These are phyloP conservation scores for Orychophragmus violaceus DNA, from an alignment of 345 rosid genomes.

Conservation along the genomic window DNA sequence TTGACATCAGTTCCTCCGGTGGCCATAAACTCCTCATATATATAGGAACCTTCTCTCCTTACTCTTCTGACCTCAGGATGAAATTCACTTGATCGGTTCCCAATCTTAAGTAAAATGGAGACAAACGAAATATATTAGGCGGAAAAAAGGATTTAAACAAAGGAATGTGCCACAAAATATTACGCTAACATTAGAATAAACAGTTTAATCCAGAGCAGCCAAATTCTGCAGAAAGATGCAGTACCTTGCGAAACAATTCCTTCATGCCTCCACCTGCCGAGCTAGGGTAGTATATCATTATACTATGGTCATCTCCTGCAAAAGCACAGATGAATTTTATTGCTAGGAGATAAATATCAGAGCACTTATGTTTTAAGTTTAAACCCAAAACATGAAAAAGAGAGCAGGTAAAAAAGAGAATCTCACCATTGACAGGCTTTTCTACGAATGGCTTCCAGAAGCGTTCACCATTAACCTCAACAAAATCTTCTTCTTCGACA, in stretches of 20 bases:
- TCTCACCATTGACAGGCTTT: conserved; percentile 91
- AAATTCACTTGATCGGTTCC: conserved; percentile 97
- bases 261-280: conserved; percentile 99
- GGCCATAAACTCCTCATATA: conserved; percentile 99
- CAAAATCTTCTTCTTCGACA: conserved; percentile 93
- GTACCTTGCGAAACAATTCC: conserved; percentile 96
- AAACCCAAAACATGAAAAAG: neutral
- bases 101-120: conserved; percentile 46
- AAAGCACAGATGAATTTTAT: conserved; percentile 8
- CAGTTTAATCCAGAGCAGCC: conserved; percentile 8
- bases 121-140: neutral
- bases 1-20: conserved; percentile 99
- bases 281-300: conserved; percentile 98
- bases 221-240: conserved; percentile 5
- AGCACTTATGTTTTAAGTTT: neutral
- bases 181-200: neutral
- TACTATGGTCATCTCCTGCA: conserved; percentile 93
- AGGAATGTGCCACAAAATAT: neutral
- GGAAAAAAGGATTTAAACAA: neutral
- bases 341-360: neutral
- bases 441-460: conserved; percentile 99
- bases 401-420: conserved; percentile 5
- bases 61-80: conserved; percentile 98
- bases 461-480: conserved; percentile 90
- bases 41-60: conserved; percentile 95